A percentile compares a stretch with the other conserved stretches of the same genome.
Evolutionary conservation across 2,329 filamentous ascomycete species (phyloP).

Genomic region (Chaetomiaceae sp.): DNA sequence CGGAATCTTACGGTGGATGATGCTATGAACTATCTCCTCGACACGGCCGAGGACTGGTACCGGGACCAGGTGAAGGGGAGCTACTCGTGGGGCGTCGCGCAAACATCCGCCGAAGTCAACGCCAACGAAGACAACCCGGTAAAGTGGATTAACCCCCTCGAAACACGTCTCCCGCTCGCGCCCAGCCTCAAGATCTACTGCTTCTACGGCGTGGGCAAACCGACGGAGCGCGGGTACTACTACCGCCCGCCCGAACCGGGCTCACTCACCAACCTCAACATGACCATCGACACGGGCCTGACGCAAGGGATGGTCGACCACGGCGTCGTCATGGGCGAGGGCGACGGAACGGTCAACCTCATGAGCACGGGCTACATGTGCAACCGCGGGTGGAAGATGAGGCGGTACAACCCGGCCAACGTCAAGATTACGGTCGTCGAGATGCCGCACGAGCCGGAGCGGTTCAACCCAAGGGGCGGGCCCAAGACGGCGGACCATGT

Average conservation of each 20-base stretch:
- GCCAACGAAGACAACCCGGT: slow-evolving; percentile 68
- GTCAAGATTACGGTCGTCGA: slow-evolving; percentile 80
- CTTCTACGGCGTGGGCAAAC: slow-evolving; percentile 94
- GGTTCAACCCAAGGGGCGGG: slow-evolving; percentile 76
- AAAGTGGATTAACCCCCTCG: slow-evolving; percentile 95
- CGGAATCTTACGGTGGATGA: slow-evolving; percentile 76
- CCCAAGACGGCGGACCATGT: slow-evolving; percentile 83
- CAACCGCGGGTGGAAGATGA: slow-evolving; percentile 87
- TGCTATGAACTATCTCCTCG: slow-evolving; percentile 73
- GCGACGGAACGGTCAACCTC: slow-evolving; percentile 93
- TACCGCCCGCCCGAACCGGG: slow-evolving; percentile 69
- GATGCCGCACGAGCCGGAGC: slow-evolving; percentile 94
- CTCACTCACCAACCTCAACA: slow-evolving; percentile 62
- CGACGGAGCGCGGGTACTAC: slow-evolving; percentile 88
- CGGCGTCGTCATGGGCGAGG: slow-evolving; percentile 92
- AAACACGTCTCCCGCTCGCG: slow-evolving; percentile 79
- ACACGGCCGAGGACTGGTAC: slow-evolving; percentile 83
- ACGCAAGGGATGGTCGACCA: slow-evolving; percentile 65
- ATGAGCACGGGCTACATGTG: slow-evolving; percentile 96
- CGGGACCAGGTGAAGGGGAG: slow-evolving; percentile 63
- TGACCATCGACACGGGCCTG: slow-evolving; percentile 66
- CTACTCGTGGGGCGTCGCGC: slow-evolving; percentile 87
- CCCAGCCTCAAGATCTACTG: slow-evolving; percentile 93
- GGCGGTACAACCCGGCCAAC: slow-evolving; percentile 85
- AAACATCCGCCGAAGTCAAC: slow-evolving; percentile 74